Conservation (phyloP, 768 basidiomycete genomes). For the Boletellus emodensis region DNA sequence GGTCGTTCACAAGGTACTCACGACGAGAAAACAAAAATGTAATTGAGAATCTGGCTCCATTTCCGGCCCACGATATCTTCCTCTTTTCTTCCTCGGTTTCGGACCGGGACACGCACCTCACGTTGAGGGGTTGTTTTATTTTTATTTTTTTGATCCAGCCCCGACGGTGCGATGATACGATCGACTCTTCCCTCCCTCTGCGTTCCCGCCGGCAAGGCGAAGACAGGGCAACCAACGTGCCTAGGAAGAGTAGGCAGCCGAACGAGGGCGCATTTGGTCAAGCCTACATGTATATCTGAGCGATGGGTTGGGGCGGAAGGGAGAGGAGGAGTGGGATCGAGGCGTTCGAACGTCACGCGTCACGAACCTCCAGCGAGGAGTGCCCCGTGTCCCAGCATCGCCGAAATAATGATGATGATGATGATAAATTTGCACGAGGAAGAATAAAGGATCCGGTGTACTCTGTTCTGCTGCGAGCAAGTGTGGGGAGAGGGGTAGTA, state of each 20-base stretch:
- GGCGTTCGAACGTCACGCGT: no score
- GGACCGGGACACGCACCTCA: background rate
- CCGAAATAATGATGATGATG: no score
- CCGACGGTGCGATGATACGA: no score
- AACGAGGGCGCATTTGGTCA: background rate
- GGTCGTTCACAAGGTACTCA: background rate
- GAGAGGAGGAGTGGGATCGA: no score
- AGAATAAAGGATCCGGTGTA: no score
- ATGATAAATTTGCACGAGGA: no score
- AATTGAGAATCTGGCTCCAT: background rate
- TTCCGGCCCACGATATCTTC: background rate
- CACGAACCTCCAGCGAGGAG: no score
- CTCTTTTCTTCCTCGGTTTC: no score
- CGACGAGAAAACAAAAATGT: background rate
- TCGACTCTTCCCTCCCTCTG: background rate
- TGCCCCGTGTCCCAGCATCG: no score
- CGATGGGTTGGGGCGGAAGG: conserved; percentile 3
- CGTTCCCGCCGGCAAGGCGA: background rate
- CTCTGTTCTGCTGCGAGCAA: no score
- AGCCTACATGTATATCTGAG: conserved; percentile 11
- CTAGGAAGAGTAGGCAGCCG: conserved; percentile 10
- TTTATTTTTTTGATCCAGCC: no score
- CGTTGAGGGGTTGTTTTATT: background rate
- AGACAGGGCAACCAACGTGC: background rate
- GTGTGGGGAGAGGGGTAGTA: no score